Conservation (phyloP, 495 filamentous ascomycete genomes). For the Penicillium taxi region DNA sequence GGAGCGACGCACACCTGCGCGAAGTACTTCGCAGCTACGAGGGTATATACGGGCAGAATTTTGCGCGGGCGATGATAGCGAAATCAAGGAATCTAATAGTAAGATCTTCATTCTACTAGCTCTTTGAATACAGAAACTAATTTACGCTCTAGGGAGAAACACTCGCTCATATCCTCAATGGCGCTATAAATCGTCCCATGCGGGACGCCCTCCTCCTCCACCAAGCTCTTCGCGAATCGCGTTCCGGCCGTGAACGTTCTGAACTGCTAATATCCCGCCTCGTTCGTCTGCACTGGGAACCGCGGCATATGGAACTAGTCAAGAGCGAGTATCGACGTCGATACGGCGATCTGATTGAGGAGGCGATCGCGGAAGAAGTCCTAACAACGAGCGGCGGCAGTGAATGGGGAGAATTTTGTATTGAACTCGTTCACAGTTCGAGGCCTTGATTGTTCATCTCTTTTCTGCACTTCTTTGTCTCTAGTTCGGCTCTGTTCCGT, state of each 20-base stretch:
- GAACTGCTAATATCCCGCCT: slow-evolving; percentile 76
- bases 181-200: slow-evolving; percentile 88
- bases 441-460: background rate
- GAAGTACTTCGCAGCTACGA: slow-evolving; percentile 74
- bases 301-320: slow-evolving; percentile 60
- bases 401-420: slow-evolving; percentile 53
- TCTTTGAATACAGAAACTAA: background rate
- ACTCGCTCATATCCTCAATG: slow-evolving; percentile 92
- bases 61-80: slow-evolving; percentile 76
- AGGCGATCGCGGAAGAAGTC: slow-evolving; percentile 47
- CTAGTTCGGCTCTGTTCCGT: background rate
- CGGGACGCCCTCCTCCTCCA: slow-evolving; percentile 92
- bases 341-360: slow-evolving; percentile 62
- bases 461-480: background rate
- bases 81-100: slow-evolving; percentile 89
- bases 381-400: slow-evolving; percentile 28
- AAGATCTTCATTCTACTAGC: slow-evolving; percentile 25
- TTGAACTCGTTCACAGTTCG: slow-evolving; percentile 43
- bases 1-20: slow-evolving; percentile 72
- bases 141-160: slow-evolving; percentile 68
- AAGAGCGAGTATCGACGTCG: slow-evolving; percentile 63
- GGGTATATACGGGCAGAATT: slow-evolving; percentile 60
- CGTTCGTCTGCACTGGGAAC: slow-evolving; percentile 80
- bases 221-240: slow-evolving; percentile 68
- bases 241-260: slow-evolving; percentile 59